A percentile compares a stretch with the other conserved stretches of the same genome.
Evolutionary conservation across 768 basidiomycete genomes (phyloP).

Genomic region (Suillus fuscotomentosus): DNA sequence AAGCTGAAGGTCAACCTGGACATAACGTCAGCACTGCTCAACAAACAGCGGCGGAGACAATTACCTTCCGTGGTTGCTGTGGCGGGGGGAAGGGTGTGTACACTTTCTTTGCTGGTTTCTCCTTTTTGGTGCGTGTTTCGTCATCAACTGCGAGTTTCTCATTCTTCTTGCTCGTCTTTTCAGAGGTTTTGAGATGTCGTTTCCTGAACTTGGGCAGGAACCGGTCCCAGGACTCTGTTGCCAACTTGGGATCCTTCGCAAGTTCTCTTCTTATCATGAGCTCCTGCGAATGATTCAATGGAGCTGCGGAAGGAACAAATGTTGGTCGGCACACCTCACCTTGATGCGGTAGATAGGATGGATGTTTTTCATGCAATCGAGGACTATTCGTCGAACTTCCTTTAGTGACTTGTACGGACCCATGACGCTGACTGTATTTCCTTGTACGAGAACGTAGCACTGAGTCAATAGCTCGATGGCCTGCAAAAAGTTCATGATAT

Average conservation of each 20-base stretch:
- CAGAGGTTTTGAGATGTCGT: conserved; percentile 87
- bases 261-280: conserved; percentile 98
- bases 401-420: conserved; percentile 94
- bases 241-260: conserved; percentile 96
- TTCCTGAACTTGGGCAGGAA: conserved; percentile 97
- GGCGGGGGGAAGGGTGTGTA: conserved; percentile 99
- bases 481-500: conserved; percentile 40
- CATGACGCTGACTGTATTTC: conserved; percentile 98
- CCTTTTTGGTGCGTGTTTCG: conserved; percentile 51
- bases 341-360: conserved; percentile 99
- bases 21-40: conserved; percentile 8
- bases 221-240: conserved; percentile 92
- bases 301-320: neutral
- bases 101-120: conserved; percentile 75
- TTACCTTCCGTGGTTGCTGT: conserved; percentile 88
- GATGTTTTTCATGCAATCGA: conserved; percentile 99
- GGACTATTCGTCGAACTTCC: conserved; percentile 92
- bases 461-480: conserved; percentile 95
- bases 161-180: conserved; percentile 92
- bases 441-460: conserved; percentile 97
- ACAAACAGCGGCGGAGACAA: conserved; percentile 3
- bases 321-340: conserved; percentile 57
- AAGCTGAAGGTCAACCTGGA: conserved; percentile 85
- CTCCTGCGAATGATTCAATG: conserved; percentile 52
- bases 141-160: conserved; percentile 60